These are phyloP conservation scores for Chaetoscypha palmicola DNA, from an alignment of 2,329 filamentous ascomycete genomes.

Conservation along the genomic window DNA sequence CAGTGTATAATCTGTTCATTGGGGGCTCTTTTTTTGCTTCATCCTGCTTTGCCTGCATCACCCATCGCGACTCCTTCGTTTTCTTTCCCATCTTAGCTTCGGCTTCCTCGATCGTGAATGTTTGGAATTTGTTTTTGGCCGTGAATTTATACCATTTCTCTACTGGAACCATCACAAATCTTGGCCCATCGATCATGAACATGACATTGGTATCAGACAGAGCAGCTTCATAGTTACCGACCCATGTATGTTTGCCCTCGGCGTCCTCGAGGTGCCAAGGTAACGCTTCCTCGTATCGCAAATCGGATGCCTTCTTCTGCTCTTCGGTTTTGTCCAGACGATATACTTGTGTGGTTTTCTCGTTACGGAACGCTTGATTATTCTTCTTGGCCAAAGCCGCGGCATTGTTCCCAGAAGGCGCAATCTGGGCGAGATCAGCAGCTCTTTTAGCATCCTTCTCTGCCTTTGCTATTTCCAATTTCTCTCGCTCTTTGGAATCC, in stretches of 20 bases:
- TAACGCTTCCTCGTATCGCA: constrained; percentile 87
- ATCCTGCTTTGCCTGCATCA: constrained; percentile 60
- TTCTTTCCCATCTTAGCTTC: constrained; percentile 79
- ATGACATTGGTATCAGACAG: constrained; percentile 82
- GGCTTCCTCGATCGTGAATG: constrained; percentile 74
- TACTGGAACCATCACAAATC: constrained; percentile 79
- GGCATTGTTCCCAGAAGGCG: constrained; percentile 62
- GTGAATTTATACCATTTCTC: constrained; percentile 95
- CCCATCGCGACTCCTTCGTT: constrained; percentile 70
- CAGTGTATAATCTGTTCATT: constrained; percentile 41
- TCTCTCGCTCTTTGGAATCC: constrained; percentile 54
- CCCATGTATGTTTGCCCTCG: constrained; percentile 90
- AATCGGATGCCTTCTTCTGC: constrained; percentile 61
- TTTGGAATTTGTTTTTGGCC: constrained; percentile 70
- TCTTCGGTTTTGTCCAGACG: constrained; percentile 66
- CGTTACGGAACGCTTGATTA: constrained; percentile 62
- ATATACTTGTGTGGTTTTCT: constrained; percentile 82
- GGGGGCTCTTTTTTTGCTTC: constrained; percentile 50
- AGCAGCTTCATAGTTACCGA: constrained; percentile 82
- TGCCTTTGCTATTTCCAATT: constrained; percentile 62
- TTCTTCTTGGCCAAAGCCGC: constrained; percentile 28
- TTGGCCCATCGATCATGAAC: constrained; percentile 60
- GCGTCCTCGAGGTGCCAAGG: constrained; percentile 98
- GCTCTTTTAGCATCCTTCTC: constrained; percentile 82
- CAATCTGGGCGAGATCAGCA: constrained; percentile 85